Percentiles rank a stretch among this genome's conserved stretches.
These are phyloP conservation scores for Tolypocladium ophioglossoides DNA, from an alignment of 2,329 filamentous ascomycete genomes.

Conservation along the genomic window DNA sequence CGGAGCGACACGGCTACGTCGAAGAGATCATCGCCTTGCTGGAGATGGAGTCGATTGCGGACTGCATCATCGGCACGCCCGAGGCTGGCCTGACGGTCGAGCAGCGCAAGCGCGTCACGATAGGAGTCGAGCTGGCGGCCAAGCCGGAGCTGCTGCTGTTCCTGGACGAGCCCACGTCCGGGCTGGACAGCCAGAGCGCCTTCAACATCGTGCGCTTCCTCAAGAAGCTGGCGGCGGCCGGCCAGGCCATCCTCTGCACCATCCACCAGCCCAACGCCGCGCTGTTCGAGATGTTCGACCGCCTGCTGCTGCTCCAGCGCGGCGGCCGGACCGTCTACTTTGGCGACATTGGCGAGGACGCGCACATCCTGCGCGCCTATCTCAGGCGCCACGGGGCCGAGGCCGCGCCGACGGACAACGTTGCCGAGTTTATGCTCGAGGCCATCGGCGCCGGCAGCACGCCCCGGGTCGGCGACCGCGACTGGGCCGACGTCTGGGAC, in stretches of 20 bases:
- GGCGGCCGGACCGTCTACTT: constrained; percentile 81
- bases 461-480: constrained; percentile 59
- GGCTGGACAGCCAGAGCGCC: constrained; percentile 51
- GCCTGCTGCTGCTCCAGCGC: constrained; percentile 65
- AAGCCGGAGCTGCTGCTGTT: constrained; percentile 70
- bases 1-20: constrained; percentile 48
- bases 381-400: constrained; percentile 50
- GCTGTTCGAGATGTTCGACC: constrained; percentile 81
- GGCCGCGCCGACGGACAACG: constrained; percentile 43
- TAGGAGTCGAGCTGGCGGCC: constrained; percentile 80
- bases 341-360: constrained; percentile 71
- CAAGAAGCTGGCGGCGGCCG: constrained; percentile 65
- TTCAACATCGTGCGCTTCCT: constrained; percentile 72
- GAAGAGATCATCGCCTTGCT: constrained; percentile 50
- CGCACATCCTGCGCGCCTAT: constrained; percentile 56
- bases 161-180: constrained; percentile 69
- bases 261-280: constrained; percentile 85
- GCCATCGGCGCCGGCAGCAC: constrained; percentile 67
- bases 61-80: constrained; percentile 45
- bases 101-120: constrained; percentile 69
- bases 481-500: constrained; percentile 74
- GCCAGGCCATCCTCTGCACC: constrained; percentile 81
- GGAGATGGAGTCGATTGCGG: constrained; percentile 48
- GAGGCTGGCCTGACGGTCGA: constrained; percentile 63
- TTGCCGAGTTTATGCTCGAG: constrained; percentile 76